Conservation (phyloP, 768 basidiomycete genomes). For the Xerocomellus dryophilus region DNA sequence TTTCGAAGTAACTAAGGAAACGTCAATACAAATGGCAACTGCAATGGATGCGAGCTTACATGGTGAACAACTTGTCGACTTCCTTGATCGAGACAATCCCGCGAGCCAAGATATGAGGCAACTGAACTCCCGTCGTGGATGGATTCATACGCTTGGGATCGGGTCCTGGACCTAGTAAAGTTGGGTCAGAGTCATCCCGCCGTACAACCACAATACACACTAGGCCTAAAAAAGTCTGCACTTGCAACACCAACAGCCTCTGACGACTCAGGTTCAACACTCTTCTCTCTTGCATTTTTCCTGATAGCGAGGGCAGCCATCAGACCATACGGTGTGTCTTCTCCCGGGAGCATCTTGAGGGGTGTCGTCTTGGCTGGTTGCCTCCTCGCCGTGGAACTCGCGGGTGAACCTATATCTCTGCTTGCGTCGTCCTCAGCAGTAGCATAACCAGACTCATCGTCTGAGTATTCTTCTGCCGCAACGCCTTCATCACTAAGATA, state of each 20-base stretch:
- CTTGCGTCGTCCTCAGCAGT: constrained; percentile 23
- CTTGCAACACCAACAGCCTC: constrained; percentile 64
- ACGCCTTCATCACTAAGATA: constrained; percentile 38
- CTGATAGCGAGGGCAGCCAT: constrained; percentile 64
- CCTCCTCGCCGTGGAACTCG: constrained; percentile 38
- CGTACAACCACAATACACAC: constrained; percentile 36
- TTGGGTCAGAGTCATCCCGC: neutral
- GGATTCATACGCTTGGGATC: constrained; percentile 40
- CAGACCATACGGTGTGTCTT: constrained; percentile 69
- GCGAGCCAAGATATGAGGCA: constrained; percentile 63
- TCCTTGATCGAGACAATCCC: constrained; percentile 62
- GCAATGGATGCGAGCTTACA: constrained; percentile 41
- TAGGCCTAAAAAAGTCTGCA: constrained; percentile 62
- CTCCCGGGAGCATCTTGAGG: constrained; percentile 56
- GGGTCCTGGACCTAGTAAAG: constrained; percentile 38
- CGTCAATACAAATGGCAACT: neutral
- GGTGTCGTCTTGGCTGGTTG: constrained; percentile 37
- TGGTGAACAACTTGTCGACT: constrained; percentile 69
- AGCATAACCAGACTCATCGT: constrained; percentile 35
- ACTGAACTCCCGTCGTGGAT: constrained; percentile 43
- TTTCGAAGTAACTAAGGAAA: constrained; percentile 60
- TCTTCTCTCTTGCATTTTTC: constrained; percentile 39
- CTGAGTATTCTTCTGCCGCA: constrained; percentile 31
- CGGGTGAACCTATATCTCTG: constrained; percentile 29
- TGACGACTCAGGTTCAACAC: constrained; percentile 43